phyloP scores from a whole-genome alignment of 2,329 filamentous ascomycete genomes.

The Cercospora berteroae region DNA sequence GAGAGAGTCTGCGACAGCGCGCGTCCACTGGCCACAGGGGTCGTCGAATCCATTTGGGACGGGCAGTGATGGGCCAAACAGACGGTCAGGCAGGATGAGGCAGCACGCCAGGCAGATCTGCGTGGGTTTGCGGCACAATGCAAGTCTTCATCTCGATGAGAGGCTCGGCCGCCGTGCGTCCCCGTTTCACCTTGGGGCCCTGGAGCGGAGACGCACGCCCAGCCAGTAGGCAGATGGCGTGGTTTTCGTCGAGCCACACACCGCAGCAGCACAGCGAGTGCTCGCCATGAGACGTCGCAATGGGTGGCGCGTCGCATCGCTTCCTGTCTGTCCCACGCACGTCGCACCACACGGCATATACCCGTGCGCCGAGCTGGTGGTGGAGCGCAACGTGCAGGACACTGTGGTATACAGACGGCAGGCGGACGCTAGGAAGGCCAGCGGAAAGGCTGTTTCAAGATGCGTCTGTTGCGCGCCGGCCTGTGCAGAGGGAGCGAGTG shows the following conservation, averaged over 20 bases:
- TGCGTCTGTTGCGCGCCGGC: background rate
- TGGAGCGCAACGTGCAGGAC: background rate
- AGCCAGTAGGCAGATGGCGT: background rate
- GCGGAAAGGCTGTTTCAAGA: background rate
- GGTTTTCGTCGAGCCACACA: constrained; percentile 1
- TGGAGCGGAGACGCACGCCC: background rate
- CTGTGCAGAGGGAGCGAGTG: background rate
- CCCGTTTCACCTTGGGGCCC: background rate
- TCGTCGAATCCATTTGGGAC: background rate
- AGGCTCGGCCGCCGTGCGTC: background rate
- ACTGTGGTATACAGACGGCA: background rate
- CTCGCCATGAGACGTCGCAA: background rate
- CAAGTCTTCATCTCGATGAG: constrained; percentile 11
- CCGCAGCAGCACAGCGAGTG: background rate
- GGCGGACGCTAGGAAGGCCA: background rate
- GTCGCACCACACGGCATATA: background rate
- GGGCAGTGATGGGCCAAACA: background rate
- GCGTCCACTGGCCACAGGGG: background rate
- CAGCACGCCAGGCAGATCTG: background rate
- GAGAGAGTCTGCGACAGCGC: background rate
- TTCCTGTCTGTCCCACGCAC: background rate
- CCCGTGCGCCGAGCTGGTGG: background rate
- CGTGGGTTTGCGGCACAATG: background rate
- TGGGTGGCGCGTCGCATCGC: background rate
- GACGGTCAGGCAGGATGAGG: background rate